Conservation (phyloP, 129 eudicot genomes). For the Helianthus annuus region HanXRQr2.0-SUNRISE NC_035448.2:13092625-13093124, state of each 20-base stretch:
- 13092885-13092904: slow-evolving; percentile 84
- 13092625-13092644: slow-evolving; percentile 96
- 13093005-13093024: slow-evolving; percentile 90
- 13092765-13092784: neutral
- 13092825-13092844: slow-evolving; percentile 78
- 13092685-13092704: slow-evolving; percentile 95
- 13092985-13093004: slow-evolving; percentile 88
- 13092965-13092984: slow-evolving; percentile 98
- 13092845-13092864: slow-evolving; percentile 82
- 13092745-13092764: neutral
- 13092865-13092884: slow-evolving; percentile 90
- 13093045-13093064: slow-evolving; percentile 96
- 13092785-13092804: neutral
- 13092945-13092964: slow-evolving; percentile 93
- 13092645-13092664: slow-evolving; percentile 87
- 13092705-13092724: slow-evolving; percentile 57
- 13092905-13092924: slow-evolving; percentile 84
- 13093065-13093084: slow-evolving; percentile 92
- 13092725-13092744: neutral
- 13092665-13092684: slow-evolving; percentile 89
- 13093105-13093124: slow-evolving; percentile 82
- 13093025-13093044: slow-evolving; percentile 95
- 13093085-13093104: slow-evolving; percentile 93
- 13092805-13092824: slow-evolving; percentile 70
- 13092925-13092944: slow-evolving; percentile 86